Percentiles rank a stretch among this genome's conserved stretches.
These are phyloP conservation scores for Przewalskia tangutica DNA, from an alignment of 257 asterid genomes.

Conservation along the genomic window DNA sequence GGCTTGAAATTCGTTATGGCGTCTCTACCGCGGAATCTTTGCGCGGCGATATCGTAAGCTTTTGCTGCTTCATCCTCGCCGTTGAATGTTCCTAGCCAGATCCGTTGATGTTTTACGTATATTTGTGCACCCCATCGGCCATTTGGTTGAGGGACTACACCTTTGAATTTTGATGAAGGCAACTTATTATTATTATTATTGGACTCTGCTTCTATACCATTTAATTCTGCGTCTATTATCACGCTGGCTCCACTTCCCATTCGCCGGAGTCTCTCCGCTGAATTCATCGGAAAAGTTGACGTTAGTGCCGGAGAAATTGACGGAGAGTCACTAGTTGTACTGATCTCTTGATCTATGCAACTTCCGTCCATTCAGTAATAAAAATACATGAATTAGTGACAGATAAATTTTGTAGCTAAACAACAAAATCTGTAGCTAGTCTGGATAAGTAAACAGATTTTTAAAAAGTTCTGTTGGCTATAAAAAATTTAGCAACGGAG, in stretches of 20 bases:
- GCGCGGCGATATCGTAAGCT: conserved; percentile 62
- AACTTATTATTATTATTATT: conserved; percentile 29
- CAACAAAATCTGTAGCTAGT: no score
- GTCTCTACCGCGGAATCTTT: conserved; percentile 62
- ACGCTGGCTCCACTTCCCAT: conserved; percentile 55
- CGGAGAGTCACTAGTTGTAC: conserved; percentile 42
- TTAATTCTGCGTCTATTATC: conserved; percentile 36
- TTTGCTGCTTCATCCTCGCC: conserved; percentile 56
- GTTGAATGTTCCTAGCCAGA: conserved; percentile 58
- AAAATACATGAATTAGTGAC: no score
- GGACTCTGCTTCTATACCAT: conserved; percentile 64
- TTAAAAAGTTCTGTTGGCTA: no score
- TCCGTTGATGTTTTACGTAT: conserved; percentile 73
- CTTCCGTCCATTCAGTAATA: conserved; percentile 37
- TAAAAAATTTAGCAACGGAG: no score
- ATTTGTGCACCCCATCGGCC: conserved; percentile 98
- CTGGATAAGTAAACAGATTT: no score
- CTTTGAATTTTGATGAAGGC: conserved; percentile 74
- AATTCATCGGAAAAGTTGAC: conserved; percentile 17
- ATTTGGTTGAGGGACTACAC: conserved; percentile 94
- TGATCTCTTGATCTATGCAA: conserved; percentile 33
- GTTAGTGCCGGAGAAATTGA: conserved; percentile 14
- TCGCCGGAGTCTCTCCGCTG: conserved; percentile 36
- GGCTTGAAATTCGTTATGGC: conserved; percentile 58
- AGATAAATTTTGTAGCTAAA: no score